Evolutionary conservation across 345 rosid species (phyloP), one percentile per base, ranked within the genome.

Genomic region (Eucalyptus cloeziana): DNA sequence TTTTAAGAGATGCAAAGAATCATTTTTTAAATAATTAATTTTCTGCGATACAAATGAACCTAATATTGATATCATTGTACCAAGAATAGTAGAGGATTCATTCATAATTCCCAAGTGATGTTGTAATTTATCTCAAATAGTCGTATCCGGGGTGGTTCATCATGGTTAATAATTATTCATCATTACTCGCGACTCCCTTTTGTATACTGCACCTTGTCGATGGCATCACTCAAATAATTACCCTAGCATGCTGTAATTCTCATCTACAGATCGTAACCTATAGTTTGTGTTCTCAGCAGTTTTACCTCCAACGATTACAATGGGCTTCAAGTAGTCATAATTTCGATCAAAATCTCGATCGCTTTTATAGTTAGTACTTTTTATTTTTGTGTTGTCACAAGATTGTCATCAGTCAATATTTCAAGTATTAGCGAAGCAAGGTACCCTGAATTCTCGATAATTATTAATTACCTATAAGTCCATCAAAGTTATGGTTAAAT

Each of bases 41-140:
- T 52, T 52, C 0, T 0, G 2, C 10, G 0, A 52, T 52, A 21
- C 25, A 21, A 21, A 19, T 52, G 10, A 21, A 52, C 4, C 2
- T 52, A 52, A 52, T 52, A 5, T 52, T 21, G 49, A 52, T 19
- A 52, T 52, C 58, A 52, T 52, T 21, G 2, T 1, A 21, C 1
- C 58, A 4, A 56, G 6, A 10, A 56, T 56, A 56, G 30, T 24
- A 56, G 30, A 10, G 62, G 6, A 24, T 56, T 52, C 58, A 21
- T 52, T 52, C 58, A 52, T 52, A 52, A 52, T 52, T 52, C 58
- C 58, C 30, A 25, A 24, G 62, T 56, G 13, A 22, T 56, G 30
- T 10, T 24, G 62, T 56, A 9, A 56, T 24, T 56, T 2, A 3
- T 56, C 6, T 9, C 30, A 56, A 56, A 56, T 56, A 0, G 30